Percentiles rank a stretch among this genome's conserved stretches.
Evolutionary conservation across 257 asterid genomes (phyloP).

Genomic region (Catharanthus roseus): DNA sequence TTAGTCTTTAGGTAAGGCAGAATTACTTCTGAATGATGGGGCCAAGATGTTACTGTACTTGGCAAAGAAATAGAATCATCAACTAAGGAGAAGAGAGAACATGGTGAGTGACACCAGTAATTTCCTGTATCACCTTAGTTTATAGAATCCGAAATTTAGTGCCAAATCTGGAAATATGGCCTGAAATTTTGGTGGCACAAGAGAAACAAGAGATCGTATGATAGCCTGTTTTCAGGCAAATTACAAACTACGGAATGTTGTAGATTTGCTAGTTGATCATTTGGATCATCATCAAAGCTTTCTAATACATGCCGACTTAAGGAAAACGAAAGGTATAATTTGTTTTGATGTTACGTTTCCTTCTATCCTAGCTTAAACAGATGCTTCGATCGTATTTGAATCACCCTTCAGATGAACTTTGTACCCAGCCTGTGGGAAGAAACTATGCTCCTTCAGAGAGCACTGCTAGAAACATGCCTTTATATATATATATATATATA

Average conservation of each 20-base stretch:
- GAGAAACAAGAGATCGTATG: too few species aligned
- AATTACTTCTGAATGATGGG: background rate
- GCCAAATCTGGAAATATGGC: background rate
- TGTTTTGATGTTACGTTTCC: background rate
- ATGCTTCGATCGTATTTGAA: background rate
- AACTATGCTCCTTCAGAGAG: background rate
- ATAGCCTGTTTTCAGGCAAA: slow-evolving; percentile 4
- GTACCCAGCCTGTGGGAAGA: background rate
- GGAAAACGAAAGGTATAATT: background rate
- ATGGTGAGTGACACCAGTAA: slow-evolving; percentile 4
- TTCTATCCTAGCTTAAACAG: background rate
- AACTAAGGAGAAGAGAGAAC: background rate
- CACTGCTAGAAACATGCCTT: background rate
- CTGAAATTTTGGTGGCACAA: background rate
- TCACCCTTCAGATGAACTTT: background rate
- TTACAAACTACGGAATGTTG: background rate
- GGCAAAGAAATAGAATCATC: background rate
- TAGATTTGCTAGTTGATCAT: slow-evolving; percentile 3
- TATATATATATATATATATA: background rate
- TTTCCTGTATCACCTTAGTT: slow-evolving; percentile 1
- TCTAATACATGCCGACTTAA: background rate
- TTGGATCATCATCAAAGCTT: slow-evolving; percentile 3
- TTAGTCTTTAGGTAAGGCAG: background rate
- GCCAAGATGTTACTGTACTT: slow-evolving; percentile 4
- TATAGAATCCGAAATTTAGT: slow-evolving; percentile 1